phyloP scores from a whole-genome alignment of 2,329 filamentous ascomycete species.

The Aspergillus pseudoviridinutans region DNA sequence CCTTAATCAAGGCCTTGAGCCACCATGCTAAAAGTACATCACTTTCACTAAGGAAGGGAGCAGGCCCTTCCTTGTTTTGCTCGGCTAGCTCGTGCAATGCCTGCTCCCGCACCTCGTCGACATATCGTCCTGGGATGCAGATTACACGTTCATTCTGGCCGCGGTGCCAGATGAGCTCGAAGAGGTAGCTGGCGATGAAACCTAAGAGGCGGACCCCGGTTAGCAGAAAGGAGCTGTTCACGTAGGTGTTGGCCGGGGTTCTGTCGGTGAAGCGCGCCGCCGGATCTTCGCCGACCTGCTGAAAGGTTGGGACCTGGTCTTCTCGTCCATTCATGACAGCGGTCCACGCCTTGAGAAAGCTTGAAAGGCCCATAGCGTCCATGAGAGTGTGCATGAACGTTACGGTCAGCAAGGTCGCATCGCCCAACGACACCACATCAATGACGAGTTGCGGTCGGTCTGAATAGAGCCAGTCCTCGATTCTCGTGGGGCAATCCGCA shows the following conservation, averaged over 20 bases:
- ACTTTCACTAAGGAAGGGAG: constrained; percentile 44
- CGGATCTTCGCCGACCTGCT: constrained; percentile 34
- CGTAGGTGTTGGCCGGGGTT: neutral
- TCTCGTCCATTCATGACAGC: constrained; percentile 43
- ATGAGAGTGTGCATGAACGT: constrained; percentile 47
- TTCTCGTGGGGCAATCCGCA: no score
- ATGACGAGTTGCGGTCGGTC: constrained; percentile 48
- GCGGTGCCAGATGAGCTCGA: constrained; percentile 28
- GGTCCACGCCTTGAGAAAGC: constrained; percentile 46
- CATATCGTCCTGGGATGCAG: constrained; percentile 34
- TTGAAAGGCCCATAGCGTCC: constrained; percentile 44
- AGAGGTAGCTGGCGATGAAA: constrained; percentile 33
- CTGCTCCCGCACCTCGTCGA: constrained; percentile 26
- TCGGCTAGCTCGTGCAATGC: constrained; percentile 9
- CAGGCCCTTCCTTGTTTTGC: constrained; percentile 3
- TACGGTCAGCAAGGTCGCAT: constrained; percentile 49
- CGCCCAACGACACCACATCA: constrained; percentile 46
- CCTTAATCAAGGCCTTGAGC: constrained; percentile 22
- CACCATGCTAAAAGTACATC: constrained; percentile 46
- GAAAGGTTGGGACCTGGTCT: constrained; percentile 37
- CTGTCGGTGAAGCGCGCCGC: constrained; percentile 21
- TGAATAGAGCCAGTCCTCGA: constrained; percentile 39
- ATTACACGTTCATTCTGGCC: constrained; percentile 34
- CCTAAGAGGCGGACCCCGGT: neutral
- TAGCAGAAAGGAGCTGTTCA: neutral